Evolutionary conservation across 2,329 filamentous ascomycete species (phyloP).

Genomic region (Verticillium albo-atrum): DNA sequence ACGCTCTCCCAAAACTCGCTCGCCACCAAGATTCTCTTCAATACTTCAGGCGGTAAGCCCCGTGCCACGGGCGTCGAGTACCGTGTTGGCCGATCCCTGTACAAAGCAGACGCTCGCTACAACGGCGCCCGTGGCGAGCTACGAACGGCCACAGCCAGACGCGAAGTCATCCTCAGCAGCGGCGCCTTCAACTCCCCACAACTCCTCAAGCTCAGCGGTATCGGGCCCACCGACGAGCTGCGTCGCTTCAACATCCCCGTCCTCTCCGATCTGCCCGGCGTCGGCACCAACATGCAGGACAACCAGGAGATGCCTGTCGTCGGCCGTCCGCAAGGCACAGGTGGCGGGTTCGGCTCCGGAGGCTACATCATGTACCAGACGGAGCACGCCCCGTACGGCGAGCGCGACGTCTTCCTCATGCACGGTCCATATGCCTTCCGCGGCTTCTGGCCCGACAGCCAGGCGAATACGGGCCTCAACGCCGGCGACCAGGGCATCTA

Average conservation of each 20-base stretch:
- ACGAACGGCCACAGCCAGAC: conserved; percentile 12
- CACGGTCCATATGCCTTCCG: conserved; percentile 41
- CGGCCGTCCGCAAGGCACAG: not conserved
- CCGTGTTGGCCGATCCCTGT: conserved; percentile 13
- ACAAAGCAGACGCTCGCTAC: conserved; percentile 10
- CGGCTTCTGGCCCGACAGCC: conserved; percentile 48
- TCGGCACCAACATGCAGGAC: conserved; percentile 47
- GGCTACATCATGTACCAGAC: conserved; percentile 8
- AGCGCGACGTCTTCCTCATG: conserved; percentile 1
- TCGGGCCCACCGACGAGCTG: conserved; percentile 39
- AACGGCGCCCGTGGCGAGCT: conserved; percentile 2
- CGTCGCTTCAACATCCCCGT: conserved; percentile 40
- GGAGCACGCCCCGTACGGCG: not conserved
- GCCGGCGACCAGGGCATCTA: conserved; percentile 30
- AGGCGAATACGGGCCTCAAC: conserved; percentile 28
- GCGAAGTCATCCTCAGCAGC: conserved; percentile 41
- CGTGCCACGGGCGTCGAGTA: conserved; percentile 7
- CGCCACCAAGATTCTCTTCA: conserved; percentile 26
- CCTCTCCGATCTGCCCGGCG: conserved; percentile 48
- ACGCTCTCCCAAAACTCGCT: conserved; percentile 29
- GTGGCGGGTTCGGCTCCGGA: conserved; percentile 9
- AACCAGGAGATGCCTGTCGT: conserved; percentile 34
- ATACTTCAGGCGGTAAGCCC: not conserved
- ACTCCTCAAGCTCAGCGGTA: conserved; percentile 46
- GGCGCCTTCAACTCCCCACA: conserved; percentile 48